Conservation (phyloP, 1,284 basidiomycete genomes). For the Coniophora puteana region DNA sequence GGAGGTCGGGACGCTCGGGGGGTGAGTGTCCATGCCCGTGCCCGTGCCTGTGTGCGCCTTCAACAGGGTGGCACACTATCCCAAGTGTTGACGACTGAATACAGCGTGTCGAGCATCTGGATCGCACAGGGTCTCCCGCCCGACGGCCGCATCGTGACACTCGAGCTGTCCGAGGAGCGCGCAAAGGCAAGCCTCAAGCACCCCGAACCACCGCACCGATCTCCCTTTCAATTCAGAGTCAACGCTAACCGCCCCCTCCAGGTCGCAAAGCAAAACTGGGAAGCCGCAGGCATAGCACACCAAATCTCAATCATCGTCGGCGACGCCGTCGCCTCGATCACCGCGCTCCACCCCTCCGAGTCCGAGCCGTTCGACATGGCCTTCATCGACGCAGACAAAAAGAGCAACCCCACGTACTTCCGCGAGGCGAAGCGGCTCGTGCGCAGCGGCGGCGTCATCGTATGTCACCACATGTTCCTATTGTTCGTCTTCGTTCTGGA, state of each 20-base stretch:
- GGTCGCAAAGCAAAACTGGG: conserved; percentile 53
- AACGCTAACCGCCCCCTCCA: conserved; percentile 24
- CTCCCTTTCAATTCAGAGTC: too few species aligned
- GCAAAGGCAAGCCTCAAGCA: conserved; percentile 39
- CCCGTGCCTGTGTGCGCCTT: too few species aligned
- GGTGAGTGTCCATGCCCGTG: too few species aligned
- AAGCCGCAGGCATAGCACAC: conserved; percentile 41
- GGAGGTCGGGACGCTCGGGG: conserved; percentile 43
- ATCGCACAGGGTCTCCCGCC: conserved; percentile 36
- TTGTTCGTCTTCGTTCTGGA: too few species aligned
- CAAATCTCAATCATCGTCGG: conserved; percentile 50
- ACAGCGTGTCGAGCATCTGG: conserved; percentile 44
- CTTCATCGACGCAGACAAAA: conserved; percentile 65
- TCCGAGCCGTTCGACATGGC: conserved; percentile 56
- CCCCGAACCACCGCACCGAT: too few species aligned
- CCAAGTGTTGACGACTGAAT: too few species aligned
- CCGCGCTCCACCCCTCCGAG: conserved; percentile 34
- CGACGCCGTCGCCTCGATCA: conserved; percentile 43
- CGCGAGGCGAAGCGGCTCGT: conserved; percentile 53
- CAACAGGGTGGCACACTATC: too few species aligned
- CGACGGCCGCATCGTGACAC: conserved; percentile 34
- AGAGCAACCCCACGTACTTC: conserved; percentile 46
- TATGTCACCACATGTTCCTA: conserved; percentile 24
- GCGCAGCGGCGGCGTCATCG: conserved; percentile 51
- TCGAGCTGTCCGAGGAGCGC: conserved; percentile 46